A percentile compares a stretch with the other conserved stretches of the same genome.
phyloP scores from a whole-genome alignment of 1,284 basidiomycete genomes.

The Ustilago vetiveriae region DNA sequence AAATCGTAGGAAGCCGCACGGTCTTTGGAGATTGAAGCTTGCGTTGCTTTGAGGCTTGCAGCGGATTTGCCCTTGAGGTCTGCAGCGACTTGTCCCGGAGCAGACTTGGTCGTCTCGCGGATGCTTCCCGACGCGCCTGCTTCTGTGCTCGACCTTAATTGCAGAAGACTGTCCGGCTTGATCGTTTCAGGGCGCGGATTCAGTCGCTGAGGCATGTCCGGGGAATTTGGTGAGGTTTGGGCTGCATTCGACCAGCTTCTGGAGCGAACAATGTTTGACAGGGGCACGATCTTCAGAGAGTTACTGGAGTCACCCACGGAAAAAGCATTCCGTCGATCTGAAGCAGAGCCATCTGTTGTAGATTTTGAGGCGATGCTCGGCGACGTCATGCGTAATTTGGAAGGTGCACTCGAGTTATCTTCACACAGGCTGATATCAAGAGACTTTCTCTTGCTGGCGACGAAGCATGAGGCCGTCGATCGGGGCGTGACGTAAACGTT shows the following conservation, averaged over 20 bases:
- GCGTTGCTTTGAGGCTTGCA: neutral
- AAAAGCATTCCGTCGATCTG: neutral
- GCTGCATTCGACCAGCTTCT: constrained; percentile 17
- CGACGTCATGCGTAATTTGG: neutral
- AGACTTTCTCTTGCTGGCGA: neutral
- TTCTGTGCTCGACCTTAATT: neutral
- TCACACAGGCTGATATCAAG: neutral
- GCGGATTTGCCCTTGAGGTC: neutral
- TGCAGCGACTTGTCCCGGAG: neutral
- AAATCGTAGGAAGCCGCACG: constrained; percentile 14
- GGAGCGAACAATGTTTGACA: constrained; percentile 19
- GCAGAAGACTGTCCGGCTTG: neutral
- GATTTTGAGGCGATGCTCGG: neutral
- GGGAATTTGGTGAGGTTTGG: neutral
- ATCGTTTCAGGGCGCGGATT: neutral
- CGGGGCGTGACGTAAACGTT: neutral
- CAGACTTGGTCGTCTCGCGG: neutral
- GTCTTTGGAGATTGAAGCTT: neutral
- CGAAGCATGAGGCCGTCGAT: neutral
- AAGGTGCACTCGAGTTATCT: neutral
- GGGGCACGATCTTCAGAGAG: constrained; percentile 12
- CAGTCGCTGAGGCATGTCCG: neutral
- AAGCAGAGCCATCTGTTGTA: neutral
- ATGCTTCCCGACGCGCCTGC: neutral
- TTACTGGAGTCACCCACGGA: neutral